A percentile compares a stretch with the other conserved stretches of the same genome.
phyloP scores from a whole-genome alignment of 108 stramenopile genomes.

The Nitzschia putrida region DNA sequence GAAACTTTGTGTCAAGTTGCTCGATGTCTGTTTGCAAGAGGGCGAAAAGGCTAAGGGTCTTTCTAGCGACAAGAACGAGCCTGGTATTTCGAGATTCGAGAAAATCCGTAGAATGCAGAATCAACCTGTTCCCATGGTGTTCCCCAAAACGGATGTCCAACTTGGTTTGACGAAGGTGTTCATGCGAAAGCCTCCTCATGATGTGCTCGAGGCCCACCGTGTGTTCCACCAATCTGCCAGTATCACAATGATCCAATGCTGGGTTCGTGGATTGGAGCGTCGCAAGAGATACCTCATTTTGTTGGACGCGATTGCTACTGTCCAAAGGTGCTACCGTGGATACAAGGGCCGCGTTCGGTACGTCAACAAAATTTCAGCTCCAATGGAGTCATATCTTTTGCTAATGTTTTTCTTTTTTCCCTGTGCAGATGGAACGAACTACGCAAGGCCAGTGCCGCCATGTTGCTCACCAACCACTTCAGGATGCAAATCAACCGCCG shows the following conservation, averaged over 20 bases:
- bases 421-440: slow-evolving; percentile 70
- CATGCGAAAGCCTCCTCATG: slow-evolving; percentile 92
- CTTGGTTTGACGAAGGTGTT: slow-evolving; percentile 91
- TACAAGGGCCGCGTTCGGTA: slow-evolving; percentile 76
- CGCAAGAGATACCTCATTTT: slow-evolving; percentile 59
- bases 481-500: slow-evolving; percentile 73
- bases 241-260: slow-evolving; percentile 80
- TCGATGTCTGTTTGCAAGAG: slow-evolving; percentile 71
- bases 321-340: slow-evolving; percentile 84
- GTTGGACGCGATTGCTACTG: slow-evolving; percentile 59
- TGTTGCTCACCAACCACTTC: slow-evolving; percentile 77
- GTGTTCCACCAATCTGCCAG: slow-evolving; percentile 75
- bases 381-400: too few species aligned
- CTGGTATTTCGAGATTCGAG: slow-evolving; percentile 83
- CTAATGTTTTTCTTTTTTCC: background rate
- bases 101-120: slow-evolving; percentile 86
- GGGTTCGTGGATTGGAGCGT: slow-evolving; percentile 75
- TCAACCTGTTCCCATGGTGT: slow-evolving; percentile 77
- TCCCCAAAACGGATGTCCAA: slow-evolving; percentile 84
- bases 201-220: slow-evolving; percentile 85
- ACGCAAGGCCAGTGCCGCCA: slow-evolving; percentile 76
- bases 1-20: slow-evolving; percentile 71
- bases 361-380: slow-evolving; percentile 13
- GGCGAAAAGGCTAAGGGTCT: slow-evolving; percentile 54
- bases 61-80: slow-evolving; percentile 46